Base-by-base conservation (phyloP, 2,329 filamentous ascomycete species). In the Harringtonia aguacate region DNA sequence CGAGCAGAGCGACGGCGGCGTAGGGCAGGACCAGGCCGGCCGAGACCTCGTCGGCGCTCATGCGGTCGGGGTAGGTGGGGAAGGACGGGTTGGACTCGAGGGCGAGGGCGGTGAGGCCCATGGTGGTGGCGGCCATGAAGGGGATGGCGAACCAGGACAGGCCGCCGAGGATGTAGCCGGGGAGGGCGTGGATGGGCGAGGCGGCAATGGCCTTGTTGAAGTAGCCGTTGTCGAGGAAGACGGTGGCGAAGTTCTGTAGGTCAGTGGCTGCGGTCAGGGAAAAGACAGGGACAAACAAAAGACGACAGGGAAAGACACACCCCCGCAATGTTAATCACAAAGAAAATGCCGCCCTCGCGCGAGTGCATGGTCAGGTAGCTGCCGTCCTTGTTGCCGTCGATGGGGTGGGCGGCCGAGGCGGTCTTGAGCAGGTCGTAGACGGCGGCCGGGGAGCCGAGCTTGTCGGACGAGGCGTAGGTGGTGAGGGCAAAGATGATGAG, bases 151-250 rank as follows among this genome's bases (percentile, higher is more conserved):
- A 95, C 88, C 88, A 95, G 40, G 77, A 81, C 1, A 94, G 72
- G 20, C 89, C 88, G 6, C 88, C 88, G 49, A 90, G 75, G 44
- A 95, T 81, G 57, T 95, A 95, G 17, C 88, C 88, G 0, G 88
- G 88, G 3, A 95, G 75, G 0, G 88, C 89, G 48, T 90, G 80
- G 0, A 90, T 83, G 1, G 87, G 87, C 20, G 79, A 83, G 0
- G 89, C 87, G 8, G 89, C 86, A 55, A 95, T 94, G 15, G 87
- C 88, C 63, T 94, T 94, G 71, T 94, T 92, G 65, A 88, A 94
- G 67, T 94, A 94, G 15, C 84, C 81, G 51, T 89, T 89, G 57
- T 94, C 87, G 36, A 87, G 71, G 67, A 94, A 94, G 4, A 94
- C 85, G 1, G 84, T 88, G 46, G 74, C 82, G 48, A 90, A 92